Evolutionary conservation across 2,329 filamentous ascomycete genomes (phyloP).

Genomic region (Clonostachys sp.): DNA sequence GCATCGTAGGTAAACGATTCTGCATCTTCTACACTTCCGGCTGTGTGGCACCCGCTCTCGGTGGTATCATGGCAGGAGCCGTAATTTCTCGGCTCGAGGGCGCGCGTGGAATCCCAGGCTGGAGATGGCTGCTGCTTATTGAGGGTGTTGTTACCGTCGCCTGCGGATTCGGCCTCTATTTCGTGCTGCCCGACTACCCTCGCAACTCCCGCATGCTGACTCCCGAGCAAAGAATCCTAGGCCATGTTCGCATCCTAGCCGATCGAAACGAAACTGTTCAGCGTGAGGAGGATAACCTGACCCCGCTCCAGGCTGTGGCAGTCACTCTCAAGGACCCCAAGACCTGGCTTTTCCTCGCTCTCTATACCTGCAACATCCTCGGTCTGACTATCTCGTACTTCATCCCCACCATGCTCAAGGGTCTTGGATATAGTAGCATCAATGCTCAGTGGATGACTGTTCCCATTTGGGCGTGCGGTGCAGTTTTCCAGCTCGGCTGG

Average conservation of each 20-base stretch:
- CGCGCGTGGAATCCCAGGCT: constrained; percentile 47
- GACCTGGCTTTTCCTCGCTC: constrained; percentile 40
- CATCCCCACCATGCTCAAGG: constrained; percentile 45
- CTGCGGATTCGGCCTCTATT: constrained; percentile 49
- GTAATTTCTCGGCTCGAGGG: constrained; percentile 54
- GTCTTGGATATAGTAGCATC: constrained; percentile 35
- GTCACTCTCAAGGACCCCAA: constrained; percentile 36
- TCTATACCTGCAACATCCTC: constrained; percentile 41
- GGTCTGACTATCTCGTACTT: constrained; percentile 47
- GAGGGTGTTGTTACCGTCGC: constrained; percentile 55
- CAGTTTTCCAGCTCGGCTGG: constrained; percentile 13
- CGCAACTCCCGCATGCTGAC: constrained; percentile 57
- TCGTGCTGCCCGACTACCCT: constrained; percentile 62
- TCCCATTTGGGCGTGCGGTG: constrained; percentile 20
- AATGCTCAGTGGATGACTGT: constrained; percentile 42
- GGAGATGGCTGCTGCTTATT: constrained; percentile 67
- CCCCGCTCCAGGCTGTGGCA: constrained; percentile 16
- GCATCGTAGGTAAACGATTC: constrained; percentile 40
- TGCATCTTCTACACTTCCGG: constrained; percentile 52
- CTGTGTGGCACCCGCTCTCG: constrained; percentile 58
- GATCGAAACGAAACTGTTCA: constrained; percentile 5
- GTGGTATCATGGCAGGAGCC: constrained; percentile 55
- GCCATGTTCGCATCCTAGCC: constrained; percentile 51
- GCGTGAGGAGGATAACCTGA: constrained; percentile 8
- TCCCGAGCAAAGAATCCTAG: constrained; percentile 55